Base-by-base conservation (phyloP, 768 basidiomycete genomes). In the Fomitopsis serialis region DNA sequence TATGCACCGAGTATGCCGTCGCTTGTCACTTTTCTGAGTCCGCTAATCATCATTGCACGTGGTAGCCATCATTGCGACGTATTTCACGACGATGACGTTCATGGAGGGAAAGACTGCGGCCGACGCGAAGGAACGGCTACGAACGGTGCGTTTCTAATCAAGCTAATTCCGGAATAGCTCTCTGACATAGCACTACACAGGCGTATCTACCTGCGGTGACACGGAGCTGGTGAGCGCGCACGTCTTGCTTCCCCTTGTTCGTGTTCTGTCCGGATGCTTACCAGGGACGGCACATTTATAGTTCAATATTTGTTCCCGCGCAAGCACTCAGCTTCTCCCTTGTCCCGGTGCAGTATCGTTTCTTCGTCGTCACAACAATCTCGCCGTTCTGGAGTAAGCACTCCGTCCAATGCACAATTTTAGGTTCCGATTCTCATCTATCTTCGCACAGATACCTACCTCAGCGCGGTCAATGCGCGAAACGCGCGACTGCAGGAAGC, bases 251-350 rank as follows among this genome's bases (percentile, higher is more conserved):
- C n/a, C n/a, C n/a, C n/a, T n/a, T n/a, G n/a, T n/a, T n/a, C n/a
- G n/a, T n/a, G n/a, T n/a, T n/a, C n/a, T n/a, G n/a, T n/a, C n/a
- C 29, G 29, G 29, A 32, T 32, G 6, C 29, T 5, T 11, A 11
- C 6, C 29, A 32, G 29, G 11, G 29, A 11, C 29, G 5, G 29
- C 29, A 32, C 6, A 32, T 32, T 6, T 11, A 5, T 32, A 32
- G 29, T 11, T 32, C 29, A 11, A 85, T 91, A 4, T 91, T 83
- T 65, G 74, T 85, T 27, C 90, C 90, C 1, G 79, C 87, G 0
- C 90, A 93, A 66, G 62, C 85, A 50, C 74, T 89, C 72, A 93
- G 93, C 69, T 92, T 92, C 62, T 71, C 81, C 8, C 21, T 92
- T 25, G 79, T 91, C 0, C 91, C 91, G 1, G 82, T 78, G 3